Evolutionary conservation across 225 moss, liverwort and hornwort genomes (phyloP).

Genomic region (Marchantia polymorpha): DNA sequence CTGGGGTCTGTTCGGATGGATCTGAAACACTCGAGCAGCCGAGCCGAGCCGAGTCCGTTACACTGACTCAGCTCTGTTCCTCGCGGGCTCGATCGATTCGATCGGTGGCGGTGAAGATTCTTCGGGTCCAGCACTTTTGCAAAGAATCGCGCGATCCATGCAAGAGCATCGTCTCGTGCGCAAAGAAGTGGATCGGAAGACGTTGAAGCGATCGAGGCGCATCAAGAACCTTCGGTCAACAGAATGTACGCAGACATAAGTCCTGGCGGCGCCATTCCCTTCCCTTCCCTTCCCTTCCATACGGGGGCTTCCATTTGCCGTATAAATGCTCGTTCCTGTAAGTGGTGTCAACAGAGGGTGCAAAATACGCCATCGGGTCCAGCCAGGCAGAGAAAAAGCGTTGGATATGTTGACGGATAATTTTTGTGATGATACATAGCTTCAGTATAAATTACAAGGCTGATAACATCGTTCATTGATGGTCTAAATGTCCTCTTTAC

Average conservation of each 20-base stretch:
- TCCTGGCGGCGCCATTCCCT: neutral
- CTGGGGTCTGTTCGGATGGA: neutral
- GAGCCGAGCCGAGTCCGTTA: neutral
- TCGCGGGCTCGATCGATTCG: no score
- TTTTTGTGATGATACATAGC: no score
- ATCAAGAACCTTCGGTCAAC: neutral
- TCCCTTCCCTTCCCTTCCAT: neutral
- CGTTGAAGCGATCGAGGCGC: neutral
- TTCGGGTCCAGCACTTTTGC: neutral
- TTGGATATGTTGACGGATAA: no score
- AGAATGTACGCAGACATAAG: neutral
- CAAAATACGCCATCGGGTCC: no score
- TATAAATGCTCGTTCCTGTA: no score
- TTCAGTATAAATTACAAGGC: no score
- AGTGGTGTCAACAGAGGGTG: no score
- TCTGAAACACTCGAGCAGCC: neutral
- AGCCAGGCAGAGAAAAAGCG: no score
- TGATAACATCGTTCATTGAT: no score
- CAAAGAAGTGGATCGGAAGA: neutral
- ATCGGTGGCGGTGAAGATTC: no score
- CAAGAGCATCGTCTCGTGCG: neutral
- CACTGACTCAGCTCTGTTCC: neutral
- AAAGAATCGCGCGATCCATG: neutral
- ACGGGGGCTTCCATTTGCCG: no score
- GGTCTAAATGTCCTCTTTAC: no score